Conservation (phyloP, 176 grass and related monocot species). For the Phoenix dactylifera region DNA sequence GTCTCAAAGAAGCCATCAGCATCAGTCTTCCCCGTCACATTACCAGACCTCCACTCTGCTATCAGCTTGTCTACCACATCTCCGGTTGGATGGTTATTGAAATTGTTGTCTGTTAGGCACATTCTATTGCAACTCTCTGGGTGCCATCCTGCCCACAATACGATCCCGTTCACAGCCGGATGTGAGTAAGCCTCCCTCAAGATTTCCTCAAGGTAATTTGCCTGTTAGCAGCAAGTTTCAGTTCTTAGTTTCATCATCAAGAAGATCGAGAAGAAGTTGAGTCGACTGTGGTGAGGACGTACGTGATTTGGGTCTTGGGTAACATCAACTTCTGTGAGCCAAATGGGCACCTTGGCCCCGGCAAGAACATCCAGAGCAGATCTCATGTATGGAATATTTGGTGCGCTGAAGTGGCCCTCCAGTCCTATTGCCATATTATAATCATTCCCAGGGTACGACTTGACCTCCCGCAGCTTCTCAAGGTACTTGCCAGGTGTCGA, state of each 20-base stretch:
- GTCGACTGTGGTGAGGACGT: background rate
- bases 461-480: slow-evolving; percentile 49
- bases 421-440: slow-evolving; percentile 61
- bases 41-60: slow-evolving; percentile 36
- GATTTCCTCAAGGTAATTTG: slow-evolving; percentile 46
- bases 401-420: slow-evolving; percentile 57
- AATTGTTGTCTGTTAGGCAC: slow-evolving; percentile 74
- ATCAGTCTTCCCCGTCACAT: slow-evolving; percentile 30
- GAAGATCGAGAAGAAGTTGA: too few relatives aligned
- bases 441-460: slow-evolving; percentile 11
- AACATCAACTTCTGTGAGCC: slow-evolving; percentile 90
- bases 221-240: slow-evolving; percentile 11
- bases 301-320: slow-evolving; percentile 25
- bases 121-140: slow-evolving; percentile 51
- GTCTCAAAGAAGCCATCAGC: slow-evolving; percentile 43
- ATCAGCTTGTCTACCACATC: slow-evolving; percentile 69
- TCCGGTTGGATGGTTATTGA: slow-evolving; percentile 58
- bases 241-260: too few relatives aligned
- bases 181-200: slow-evolving; percentile 79
- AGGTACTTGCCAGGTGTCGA: slow-evolving; percentile 50
- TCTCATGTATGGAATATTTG: slow-evolving; percentile 73
- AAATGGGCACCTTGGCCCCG: slow-evolving; percentile 45
- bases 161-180: slow-evolving; percentile 68
- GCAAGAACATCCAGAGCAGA: slow-evolving; percentile 53
- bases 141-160: slow-evolving; percentile 67